Evolutionary conservation across 2,329 filamentous ascomycete species (phyloP).

Genomic region (Moelleriella libera): DNA sequence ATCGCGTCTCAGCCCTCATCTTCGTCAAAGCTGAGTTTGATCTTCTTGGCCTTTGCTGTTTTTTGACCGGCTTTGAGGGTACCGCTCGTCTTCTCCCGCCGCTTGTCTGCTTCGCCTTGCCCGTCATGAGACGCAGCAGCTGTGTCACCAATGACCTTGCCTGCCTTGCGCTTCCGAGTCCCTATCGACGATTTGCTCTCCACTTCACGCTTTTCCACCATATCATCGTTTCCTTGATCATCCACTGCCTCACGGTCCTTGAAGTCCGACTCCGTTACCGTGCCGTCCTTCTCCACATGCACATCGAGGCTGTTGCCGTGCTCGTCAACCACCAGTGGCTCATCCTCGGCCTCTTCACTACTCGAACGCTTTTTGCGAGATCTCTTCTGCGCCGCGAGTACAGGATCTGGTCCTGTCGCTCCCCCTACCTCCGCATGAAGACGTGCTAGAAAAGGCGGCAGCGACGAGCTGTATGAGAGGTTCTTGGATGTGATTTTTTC

Average conservation of each 20-base stretch:
- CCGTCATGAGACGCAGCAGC: slow-evolving; percentile 1
- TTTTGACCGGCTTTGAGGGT: slow-evolving; percentile 25
- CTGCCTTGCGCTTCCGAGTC: slow-evolving; percentile 39
- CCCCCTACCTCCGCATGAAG: slow-evolving; percentile 37
- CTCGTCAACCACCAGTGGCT: slow-evolving; percentile 62
- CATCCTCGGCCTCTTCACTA: slow-evolving; percentile 63
- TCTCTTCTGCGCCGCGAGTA: slow-evolving; percentile 34
- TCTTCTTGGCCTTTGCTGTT: slow-evolving; percentile 40
- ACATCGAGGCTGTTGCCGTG: slow-evolving; percentile 48
- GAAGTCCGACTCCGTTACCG: slow-evolving; percentile 17
- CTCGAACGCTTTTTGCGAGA: slow-evolving; percentile 38
- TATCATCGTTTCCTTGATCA: slow-evolving; percentile 18
- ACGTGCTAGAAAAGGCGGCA: slow-evolving; percentile 46
- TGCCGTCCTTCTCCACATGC: slow-evolving; percentile 26
- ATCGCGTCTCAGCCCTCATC: slow-evolving; percentile 29
- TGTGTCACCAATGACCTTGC: slow-evolving; percentile 18
- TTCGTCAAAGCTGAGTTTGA: slow-evolving; percentile 54
- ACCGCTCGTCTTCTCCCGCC: slow-evolving; percentile 8
- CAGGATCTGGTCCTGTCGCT: slow-evolving; percentile 36
- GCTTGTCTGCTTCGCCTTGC: slow-evolving; percentile 4
- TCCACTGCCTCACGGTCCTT: slow-evolving; percentile 9
- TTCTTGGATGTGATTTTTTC: slow-evolving; percentile 58
- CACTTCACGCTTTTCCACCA: slow-evolving; percentile 10
- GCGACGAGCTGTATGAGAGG: slow-evolving; percentile 46
- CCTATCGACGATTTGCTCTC: slow-evolving; percentile 17